Base-by-base conservation (phyloP, 2,329 filamentous ascomycete species). In the Fusarium anthophilum region DNA sequence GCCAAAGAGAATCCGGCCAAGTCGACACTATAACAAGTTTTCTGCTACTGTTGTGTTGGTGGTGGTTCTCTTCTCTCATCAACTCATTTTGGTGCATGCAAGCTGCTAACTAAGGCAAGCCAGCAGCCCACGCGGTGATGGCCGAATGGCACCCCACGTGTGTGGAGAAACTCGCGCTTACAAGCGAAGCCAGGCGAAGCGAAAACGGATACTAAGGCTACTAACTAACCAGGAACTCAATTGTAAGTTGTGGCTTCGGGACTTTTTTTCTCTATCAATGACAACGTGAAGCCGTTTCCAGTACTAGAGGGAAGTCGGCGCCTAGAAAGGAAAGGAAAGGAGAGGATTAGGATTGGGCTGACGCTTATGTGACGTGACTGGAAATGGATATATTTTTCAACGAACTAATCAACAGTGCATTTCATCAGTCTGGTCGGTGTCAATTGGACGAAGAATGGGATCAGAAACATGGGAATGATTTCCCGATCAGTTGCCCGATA, bases 101-200 rank as follows among this genome's bases (percentile, higher is more conserved):
- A 48, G 45, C n/a, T 44, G 17, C 35, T 37, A 37, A 44, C 41
- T 43, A 43, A 43, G 15, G 41, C 41, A 24, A 24, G 30, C 51
- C 47, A 60, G 20, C 51, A 39, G 47, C 45, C 63, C 69, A 57
- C 45, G 77, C 76, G 76, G 76, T 53, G 69, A 77, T 72, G 75
- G 63, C 76, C 76, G 76, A 74, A 68, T 63, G 67, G 63, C 45
- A 73, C 70, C 73, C 76, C 76, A 78, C 74, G 47, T 51, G 32
- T 17, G 76, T 78, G 76, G 76, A 69, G 73, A 71, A 71, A 41
- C 72, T 60, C 68, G 69, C 68, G 74, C 76, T 78, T 77, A 74
- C 69, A 67, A 60, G 63, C 47, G 66, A 69, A 68, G 62, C 54
- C 54, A 69, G 67, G 64, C 44, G 62, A 64, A 74, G 64, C 55